These are phyloP conservation scores for Calonectria hongkongensis DNA, from an alignment of 2,329 filamentous ascomycete species.

Conservation along the genomic window DNA sequence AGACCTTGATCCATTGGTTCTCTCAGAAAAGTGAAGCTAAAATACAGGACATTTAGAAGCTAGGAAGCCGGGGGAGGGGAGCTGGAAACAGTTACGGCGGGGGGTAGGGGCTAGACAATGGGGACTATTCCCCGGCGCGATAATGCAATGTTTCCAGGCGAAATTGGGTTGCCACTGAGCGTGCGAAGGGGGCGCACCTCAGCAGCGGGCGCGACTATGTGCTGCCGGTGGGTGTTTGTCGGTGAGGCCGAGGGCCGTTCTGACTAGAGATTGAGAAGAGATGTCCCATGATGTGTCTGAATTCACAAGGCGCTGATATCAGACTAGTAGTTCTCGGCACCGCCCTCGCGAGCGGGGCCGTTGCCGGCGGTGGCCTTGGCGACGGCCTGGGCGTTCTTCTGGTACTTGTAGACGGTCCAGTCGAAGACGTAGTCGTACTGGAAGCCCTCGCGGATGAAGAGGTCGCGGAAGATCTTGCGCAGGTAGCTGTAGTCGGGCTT, in stretches of 20 bases:
- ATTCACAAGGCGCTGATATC: constrained; percentile 2
- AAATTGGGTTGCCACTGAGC: too few relatives aligned
- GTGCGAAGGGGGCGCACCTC: too few relatives aligned
- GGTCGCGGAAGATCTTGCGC: constrained; percentile 99
- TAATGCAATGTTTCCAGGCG: constrained; percentile 4
- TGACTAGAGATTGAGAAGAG: background rate
- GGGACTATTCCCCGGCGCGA: too few relatives aligned
- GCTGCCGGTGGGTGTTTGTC: too few relatives aligned
- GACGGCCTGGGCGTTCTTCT: constrained; percentile 92
- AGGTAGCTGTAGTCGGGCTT: constrained; percentile 99
- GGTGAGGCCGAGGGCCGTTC: too few relatives aligned
- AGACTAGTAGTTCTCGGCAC: constrained; percentile 10
- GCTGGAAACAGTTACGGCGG: constrained; percentile 4
- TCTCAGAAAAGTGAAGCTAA: constrained; percentile 23
- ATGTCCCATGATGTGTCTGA: background rate
- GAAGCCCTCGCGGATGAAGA: constrained; percentile 99
- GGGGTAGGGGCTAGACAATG: background rate
- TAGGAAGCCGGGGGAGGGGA: background rate
- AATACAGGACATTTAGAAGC: constrained; percentile 21
- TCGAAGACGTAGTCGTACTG: constrained; percentile 99
- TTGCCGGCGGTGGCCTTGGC: constrained; percentile 6
- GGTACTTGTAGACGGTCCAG: constrained; percentile 99
- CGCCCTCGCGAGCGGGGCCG: constrained; percentile 4
- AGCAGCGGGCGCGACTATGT: too few relatives aligned
- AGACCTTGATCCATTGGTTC: constrained; percentile 13